Conservation (phyloP, 2,329 filamentous ascomycete genomes). For the Chrysoporthe deuterocubensis region DNA sequence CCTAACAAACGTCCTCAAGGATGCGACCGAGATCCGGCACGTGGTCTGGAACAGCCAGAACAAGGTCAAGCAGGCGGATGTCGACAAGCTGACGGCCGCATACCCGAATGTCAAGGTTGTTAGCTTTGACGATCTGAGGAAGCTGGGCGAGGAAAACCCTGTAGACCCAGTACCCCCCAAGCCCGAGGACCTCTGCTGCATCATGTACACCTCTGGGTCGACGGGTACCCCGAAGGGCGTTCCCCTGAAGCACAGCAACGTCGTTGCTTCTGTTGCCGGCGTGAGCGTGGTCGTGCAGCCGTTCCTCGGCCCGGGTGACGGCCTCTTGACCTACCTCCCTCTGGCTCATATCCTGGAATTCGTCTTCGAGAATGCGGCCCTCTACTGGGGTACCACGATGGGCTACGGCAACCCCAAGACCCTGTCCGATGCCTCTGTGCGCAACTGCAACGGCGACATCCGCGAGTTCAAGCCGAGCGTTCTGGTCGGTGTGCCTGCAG, state of each 20-base stretch:
- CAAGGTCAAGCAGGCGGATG: constrained; percentile 53
- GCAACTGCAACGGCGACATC: constrained; percentile 88
- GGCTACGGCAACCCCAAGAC: constrained; percentile 89
- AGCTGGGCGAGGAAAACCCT: constrained; percentile 64
- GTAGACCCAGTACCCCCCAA: constrained; percentile 70
- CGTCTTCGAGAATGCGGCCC: constrained; percentile 82
- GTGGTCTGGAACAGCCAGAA: constrained; percentile 61
- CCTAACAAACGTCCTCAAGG: constrained; percentile 56
- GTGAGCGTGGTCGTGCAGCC: constrained; percentile 76
- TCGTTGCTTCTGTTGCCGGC: constrained; percentile 77
- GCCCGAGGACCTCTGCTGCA: constrained; percentile 77
- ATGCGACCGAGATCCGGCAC: constrained; percentile 53
- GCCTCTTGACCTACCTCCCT: constrained; percentile 81
- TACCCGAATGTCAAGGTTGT: constrained; percentile 52
- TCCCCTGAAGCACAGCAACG: constrained; percentile 73
- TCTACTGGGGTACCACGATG: constrained; percentile 88
- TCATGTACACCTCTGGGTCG: constrained; percentile 76
- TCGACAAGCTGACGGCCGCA: constrained; percentile 54
- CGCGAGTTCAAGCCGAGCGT: constrained; percentile 82
- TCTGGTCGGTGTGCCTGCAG: constrained; percentile 83
- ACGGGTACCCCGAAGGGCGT: constrained; percentile 85
- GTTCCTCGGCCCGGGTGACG: constrained; percentile 78
- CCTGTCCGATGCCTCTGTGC: constrained; percentile 78
- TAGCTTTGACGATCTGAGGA: constrained; percentile 55
- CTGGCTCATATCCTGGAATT: constrained; percentile 89